Evolutionary conservation across 257 asterid species (phyloP).

Genomic region (Cruciata laevipes): DNA sequence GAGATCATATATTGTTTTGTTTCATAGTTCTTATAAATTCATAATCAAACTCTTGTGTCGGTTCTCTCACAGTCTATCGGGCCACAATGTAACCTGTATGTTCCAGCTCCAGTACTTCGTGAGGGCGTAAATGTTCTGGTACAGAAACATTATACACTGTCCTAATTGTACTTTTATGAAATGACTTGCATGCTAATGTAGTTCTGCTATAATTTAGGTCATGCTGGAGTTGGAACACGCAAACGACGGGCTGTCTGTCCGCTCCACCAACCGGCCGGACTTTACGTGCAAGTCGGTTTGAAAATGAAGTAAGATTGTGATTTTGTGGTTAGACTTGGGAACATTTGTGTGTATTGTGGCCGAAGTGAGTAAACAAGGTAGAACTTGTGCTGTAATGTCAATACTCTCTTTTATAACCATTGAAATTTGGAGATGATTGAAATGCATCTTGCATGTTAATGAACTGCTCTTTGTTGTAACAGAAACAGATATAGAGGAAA

Average conservation of each 20-base stretch:
- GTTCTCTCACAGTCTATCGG: slow-evolving; percentile 60
- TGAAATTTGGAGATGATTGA: neutral
- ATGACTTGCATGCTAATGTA: neutral
- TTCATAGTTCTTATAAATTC: slow-evolving; percentile 2
- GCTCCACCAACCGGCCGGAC: slow-evolving; percentile 55
- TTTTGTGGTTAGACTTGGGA: too few species aligned
- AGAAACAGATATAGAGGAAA: too few species aligned
- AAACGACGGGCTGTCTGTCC: slow-evolving; percentile 40
- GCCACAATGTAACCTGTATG: slow-evolving; percentile 88
- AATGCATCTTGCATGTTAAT: neutral
- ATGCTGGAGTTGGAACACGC: slow-evolving; percentile 69
- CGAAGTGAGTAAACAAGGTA: neutral
- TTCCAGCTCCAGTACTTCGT: slow-evolving; percentile 80
- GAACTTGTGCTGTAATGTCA: neutral
- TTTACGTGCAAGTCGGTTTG: slow-evolving; percentile 48
- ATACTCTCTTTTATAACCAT: too few species aligned
- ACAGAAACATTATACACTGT: slow-evolving; percentile 16
- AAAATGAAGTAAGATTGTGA: slow-evolving; percentile 20
- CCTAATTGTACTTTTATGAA: neutral
- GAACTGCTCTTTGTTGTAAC: neutral
- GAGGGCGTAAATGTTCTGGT: slow-evolving; percentile 71
- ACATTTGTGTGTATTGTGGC: neutral
- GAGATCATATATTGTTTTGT: slow-evolving; percentile 4
- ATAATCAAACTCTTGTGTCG: slow-evolving; percentile 13
- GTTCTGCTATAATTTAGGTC: slow-evolving; percentile 34